Evolutionary conservation across 495 filamentous ascomycete species (phyloP), one percentile per base, ranked within the genome.

Genomic region (Penicillium nucicola): DNA sequence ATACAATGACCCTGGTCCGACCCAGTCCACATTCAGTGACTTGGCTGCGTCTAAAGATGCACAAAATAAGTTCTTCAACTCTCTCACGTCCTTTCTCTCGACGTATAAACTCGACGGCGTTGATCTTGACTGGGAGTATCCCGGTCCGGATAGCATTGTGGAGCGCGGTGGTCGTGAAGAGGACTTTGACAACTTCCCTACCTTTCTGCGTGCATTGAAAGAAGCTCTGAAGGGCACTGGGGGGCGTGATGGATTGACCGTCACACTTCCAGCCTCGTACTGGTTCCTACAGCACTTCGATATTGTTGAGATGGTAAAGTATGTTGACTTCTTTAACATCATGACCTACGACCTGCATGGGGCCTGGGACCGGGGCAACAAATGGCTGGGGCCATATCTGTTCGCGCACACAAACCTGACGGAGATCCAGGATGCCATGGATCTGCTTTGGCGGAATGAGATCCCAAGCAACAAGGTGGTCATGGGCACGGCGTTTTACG

Each of bases 101-200:
- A 28, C 59, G 1, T 80, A 78, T 30, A 70, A 68, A 3, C 82
- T 83, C 42, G 64, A 79, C 40, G 84, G 83, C 1, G 59, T 82
- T 1, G 81, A 85, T 52, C 38, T 84, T 11, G 81, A 83, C 55
- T 84, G 81, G 80, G 77, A 83, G 31, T 83, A 79, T 55, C 78
- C 79, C 1, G 69, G 17, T 0, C 65, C 69, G 5, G 20, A 48
- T 9, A n/a, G n/a, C n/a, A n/a, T n/a, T n/a, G n/a, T n/a, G n/a
- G 73, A 77, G 2, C 65, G 71, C 12, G 57, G 67, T 11, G 77
- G 79, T 0, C 41, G 37, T 0, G 6, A 34, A 5, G 67, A 40
- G 4, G 79, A 83, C 52, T 64, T 48, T 5, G 52, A 45, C 1
- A 80, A 83, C 52, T 71, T 67, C 34, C 65, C 72, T 1, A 19